These are phyloP conservation scores for Limnanthes douglasii DNA, from an alignment of 345 rosid genomes.

Conservation along the genomic window DNA sequence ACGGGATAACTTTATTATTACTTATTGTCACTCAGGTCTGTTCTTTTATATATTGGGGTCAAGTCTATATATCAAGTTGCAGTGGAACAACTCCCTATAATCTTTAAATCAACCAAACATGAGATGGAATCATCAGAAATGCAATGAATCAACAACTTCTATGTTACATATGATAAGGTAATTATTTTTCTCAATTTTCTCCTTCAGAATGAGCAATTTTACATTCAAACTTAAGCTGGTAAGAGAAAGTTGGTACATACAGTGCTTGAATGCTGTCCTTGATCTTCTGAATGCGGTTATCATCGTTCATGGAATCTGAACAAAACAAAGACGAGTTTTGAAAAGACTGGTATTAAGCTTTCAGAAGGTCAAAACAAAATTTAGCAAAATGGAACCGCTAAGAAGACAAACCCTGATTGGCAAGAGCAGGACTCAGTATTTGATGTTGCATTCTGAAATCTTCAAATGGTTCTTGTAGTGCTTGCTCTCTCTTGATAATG, in stretches of 20 bases:
- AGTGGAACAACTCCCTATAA: no score
- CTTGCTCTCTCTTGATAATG: constrained; percentile 32
- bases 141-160: neutral
- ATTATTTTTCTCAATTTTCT: neutral
- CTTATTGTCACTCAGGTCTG: no score
- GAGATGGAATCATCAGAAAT: neutral
- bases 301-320: constrained; percentile 33
- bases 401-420: constrained; percentile 17
- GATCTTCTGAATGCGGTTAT: constrained; percentile 48
- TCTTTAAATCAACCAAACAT: neutral
- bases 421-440: constrained; percentile 11
- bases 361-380: neutral
- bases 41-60: no score
- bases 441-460: constrained; percentile 17
- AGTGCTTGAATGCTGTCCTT: constrained; percentile 41
- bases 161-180: neutral
- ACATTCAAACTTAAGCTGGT: neutral
- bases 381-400: neutral
- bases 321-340: constrained; percentile 4
- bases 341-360: neutral
- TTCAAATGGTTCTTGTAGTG: constrained; percentile 14
- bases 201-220: neutral
- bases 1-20: no score
- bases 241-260: constrained; percentile 23
- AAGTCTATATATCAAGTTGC: no score